A percentile compares a stretch with the other conserved stretches of the same genome.
These are phyloP conservation scores for Trichoderma sp. DNA, from an alignment of 2,329 filamentous ascomycete genomes.

Conservation along the genomic window DNA sequence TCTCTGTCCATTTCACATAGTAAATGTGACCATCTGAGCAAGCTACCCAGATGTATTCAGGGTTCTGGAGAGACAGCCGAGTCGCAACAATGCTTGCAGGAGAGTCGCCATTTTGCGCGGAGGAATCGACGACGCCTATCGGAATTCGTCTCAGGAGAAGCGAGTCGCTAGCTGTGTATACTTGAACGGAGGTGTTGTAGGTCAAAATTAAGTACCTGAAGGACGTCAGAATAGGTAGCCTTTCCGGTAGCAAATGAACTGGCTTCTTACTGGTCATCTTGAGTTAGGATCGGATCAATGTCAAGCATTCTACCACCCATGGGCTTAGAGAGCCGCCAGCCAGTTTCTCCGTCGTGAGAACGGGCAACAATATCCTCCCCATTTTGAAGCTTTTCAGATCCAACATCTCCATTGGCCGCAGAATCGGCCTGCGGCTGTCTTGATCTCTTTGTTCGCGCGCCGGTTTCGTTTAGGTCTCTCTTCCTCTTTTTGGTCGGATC, in stretches of 20 bases:
- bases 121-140: slow-evolving; percentile 41
- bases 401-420: background rate
- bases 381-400: background rate
- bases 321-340: slow-evolving; percentile 64
- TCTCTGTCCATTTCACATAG: slow-evolving; percentile 59
- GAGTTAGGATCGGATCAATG: slow-evolving; percentile 63
- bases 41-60: slow-evolving; percentile 60
- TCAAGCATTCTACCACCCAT: slow-evolving; percentile 67
- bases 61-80: slow-evolving; percentile 41
- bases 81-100: slow-evolving; percentile 46
- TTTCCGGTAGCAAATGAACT: background rate
- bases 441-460: slow-evolving; percentile 45
- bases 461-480: slow-evolving; percentile 46
- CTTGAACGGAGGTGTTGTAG: slow-evolving; percentile 72
- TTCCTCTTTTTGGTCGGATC: slow-evolving; percentile 51
- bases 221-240: slow-evolving; percentile 26
- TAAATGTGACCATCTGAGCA: slow-evolving; percentile 60
- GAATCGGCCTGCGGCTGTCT: slow-evolving; percentile 9
- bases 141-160: slow-evolving; percentile 73
- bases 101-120: slow-evolving; percentile 31
- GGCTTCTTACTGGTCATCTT: slow-evolving; percentile 59
- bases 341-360: slow-evolving; percentile 38
- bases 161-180: slow-evolving; percentile 81
- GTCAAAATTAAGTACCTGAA: slow-evolving; percentile 72
- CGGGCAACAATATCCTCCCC: slow-evolving; percentile 34